A percentile compares a stretch with the other conserved stretches of the same genome.
Conservation (phyloP, 345 rosid genomes). For the Moricandia moricandioides region DNA sequence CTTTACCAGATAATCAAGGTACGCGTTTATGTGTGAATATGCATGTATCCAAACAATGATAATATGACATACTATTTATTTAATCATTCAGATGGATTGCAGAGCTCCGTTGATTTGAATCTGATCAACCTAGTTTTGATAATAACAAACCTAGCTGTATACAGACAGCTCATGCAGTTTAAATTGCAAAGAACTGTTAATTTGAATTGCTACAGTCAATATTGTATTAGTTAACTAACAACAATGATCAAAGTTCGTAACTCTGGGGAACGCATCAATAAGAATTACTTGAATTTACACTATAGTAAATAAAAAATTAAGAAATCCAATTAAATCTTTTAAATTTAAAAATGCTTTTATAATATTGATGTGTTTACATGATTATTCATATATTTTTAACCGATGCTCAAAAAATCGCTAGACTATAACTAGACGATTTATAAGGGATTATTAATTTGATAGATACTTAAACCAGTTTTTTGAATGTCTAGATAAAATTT, state of each 20-base stretch:
- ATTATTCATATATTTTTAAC: neutral
- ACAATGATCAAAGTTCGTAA: neutral
- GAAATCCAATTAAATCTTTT: neutral
- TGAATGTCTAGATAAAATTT: too few species aligned
- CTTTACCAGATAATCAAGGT: slow-evolving; percentile 15
- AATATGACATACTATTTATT: neutral
- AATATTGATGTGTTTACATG: neutral
- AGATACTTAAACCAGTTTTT: too few species aligned
- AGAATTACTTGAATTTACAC: neutral
- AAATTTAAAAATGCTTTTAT: neutral
- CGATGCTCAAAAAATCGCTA: too few species aligned
- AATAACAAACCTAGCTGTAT: neutral
- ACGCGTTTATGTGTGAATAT: slow-evolving; percentile 11
- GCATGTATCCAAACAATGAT: neutral
- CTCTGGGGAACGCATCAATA: neutral
- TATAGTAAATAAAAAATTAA: neutral
- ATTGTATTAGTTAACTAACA: neutral
- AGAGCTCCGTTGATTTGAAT: neutral
- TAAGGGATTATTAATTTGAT: too few species aligned
- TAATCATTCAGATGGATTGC: neutral
- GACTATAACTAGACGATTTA: too few species aligned
- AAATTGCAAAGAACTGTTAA: neutral
- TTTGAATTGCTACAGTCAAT: neutral
- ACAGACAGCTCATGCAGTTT: neutral
- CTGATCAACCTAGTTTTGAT: neutral